These are phyloP conservation scores for Nicotiana obtusifolia DNA, from an alignment of 257 asterid genomes.

Conservation along the genomic window DNA sequence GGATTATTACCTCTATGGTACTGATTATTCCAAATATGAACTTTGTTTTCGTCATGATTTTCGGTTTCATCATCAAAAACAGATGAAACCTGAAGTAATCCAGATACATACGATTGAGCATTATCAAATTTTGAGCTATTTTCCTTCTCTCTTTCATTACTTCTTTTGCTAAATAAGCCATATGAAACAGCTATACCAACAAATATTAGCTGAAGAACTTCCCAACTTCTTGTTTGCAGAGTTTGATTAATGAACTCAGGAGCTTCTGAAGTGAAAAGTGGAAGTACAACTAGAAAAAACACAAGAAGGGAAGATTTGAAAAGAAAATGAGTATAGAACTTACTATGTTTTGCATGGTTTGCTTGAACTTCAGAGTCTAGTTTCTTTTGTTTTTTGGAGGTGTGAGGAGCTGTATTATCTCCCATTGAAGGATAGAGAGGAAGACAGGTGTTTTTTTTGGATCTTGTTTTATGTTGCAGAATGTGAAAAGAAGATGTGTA, in stretches of 20 bases:
- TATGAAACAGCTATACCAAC: constrained; percentile 96
- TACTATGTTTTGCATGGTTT: constrained; percentile 41
- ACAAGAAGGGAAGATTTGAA: constrained; percentile 53
- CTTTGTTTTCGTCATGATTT: constrained; percentile 37
- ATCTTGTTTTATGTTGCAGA: constrained; percentile 16
- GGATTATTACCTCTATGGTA: constrained; percentile 65
- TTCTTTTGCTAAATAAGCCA: constrained; percentile 78
- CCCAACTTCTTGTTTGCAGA: constrained; percentile 67
- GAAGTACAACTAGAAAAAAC: constrained; percentile 47
- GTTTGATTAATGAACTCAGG: constrained; percentile 69
- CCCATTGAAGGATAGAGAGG: constrained; percentile 48
- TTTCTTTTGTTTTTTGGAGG: constrained; percentile 32
- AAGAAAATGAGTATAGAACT: constrained; percentile 38
- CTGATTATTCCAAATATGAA: constrained; percentile 60
- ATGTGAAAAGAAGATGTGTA: constrained; percentile 20
- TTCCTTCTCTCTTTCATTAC: constrained; percentile 54
- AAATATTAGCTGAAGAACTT: constrained; percentile 76
- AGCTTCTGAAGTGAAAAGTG: constrained; percentile 59
- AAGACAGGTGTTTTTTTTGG: constrained; percentile 9
- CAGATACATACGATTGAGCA: constrained; percentile 60
- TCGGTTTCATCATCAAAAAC: constrained; percentile 83
- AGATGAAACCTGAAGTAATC: constrained; percentile 73
- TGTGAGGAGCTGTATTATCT: constrained; percentile 24
- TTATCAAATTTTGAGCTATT: constrained; percentile 28
- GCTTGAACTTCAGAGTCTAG: constrained; percentile 9